Base-by-base conservation (phyloP, 495 filamentous ascomycete species). In the Bombardia bombarda region DNA sequence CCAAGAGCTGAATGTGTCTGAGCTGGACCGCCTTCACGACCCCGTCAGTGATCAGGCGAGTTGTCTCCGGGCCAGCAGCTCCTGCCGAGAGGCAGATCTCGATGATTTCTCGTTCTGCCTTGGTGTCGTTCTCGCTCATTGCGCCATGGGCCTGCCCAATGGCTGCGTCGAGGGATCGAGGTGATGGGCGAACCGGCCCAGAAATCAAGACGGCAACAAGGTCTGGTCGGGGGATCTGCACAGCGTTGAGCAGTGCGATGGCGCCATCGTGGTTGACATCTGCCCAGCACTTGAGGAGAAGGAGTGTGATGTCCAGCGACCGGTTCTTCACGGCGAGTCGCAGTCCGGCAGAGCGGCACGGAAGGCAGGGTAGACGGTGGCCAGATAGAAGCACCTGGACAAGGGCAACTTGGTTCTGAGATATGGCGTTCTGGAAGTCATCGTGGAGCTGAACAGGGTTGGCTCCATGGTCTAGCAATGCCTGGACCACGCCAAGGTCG, bases 231-330 rank as follows among this genome's bases (percentile, higher is more conserved):
- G 33, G 39, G 2, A 45, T 38, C 18, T 58, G 55, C 7, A 58
- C 58, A 5, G 55, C 58, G n/a, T 37, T 32, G 12, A 52, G 31
- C 20, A 61, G 36, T 2, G 58, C 55, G 7, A 40, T 28, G 9
- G 45, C 58, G 25, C 49, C 36, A 2, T 55, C 42, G 23, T 61
- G 52, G 23, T 61, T 61, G 32, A 61, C 48, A 32, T 61, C 58
- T 10, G 47, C 58, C 50, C 58, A 56, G 20, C 47, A 45, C 5
- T 49, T 46, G 10, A 61, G 46, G 2, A 61, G 42, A 2, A 58
- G 34, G 14, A 33, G 33, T 0, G 51, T 40, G 4, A 55, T 36
- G 3, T 52, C 50, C 2, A 56, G 18, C 0, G 55, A 56, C 20
- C 44, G 34, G 47, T 58, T 58, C 30, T 56, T 48, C 2, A 58